These are phyloP conservation scores for Cercophora scortea DNA, from an alignment of 495 filamentous ascomycete species.

Conservation along the genomic window DNA sequence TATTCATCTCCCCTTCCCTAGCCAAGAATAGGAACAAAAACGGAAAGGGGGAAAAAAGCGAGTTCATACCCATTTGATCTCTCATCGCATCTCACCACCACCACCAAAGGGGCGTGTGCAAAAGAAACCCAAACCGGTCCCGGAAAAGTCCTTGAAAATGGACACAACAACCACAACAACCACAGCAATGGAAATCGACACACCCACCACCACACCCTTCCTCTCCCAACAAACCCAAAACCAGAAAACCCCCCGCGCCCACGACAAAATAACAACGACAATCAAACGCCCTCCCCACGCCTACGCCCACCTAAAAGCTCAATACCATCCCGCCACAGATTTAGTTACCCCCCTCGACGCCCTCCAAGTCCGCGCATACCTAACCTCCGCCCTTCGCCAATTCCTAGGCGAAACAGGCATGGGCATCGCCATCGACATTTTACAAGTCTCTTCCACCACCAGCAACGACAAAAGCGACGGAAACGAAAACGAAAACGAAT, in stretches of 20 bases:
- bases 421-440: constrained; percentile 71
- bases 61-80: too few species aligned
- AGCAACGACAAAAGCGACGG: background rate
- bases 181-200: constrained; percentile 14
- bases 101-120: too few species aligned
- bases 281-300: constrained; percentile 28
- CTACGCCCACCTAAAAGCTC: constrained; percentile 31
- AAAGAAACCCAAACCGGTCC: too few species aligned
- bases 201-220: background rate
- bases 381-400: constrained; percentile 64
- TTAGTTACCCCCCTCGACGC: constrained; percentile 64
- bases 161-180: too few species aligned
- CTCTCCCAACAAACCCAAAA: background rate
- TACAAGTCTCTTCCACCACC: constrained; percentile 46
- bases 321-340: constrained; percentile 44
- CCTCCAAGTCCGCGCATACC: constrained; percentile 65
- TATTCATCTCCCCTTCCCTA: too few species aligned
- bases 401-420: constrained; percentile 75
- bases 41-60: too few species aligned
- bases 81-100: too few species aligned
- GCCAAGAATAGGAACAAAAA: too few species aligned
- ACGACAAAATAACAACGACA: background rate
- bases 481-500: constrained; percentile 18
- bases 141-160: too few species aligned
- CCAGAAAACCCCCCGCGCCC: background rate